These are phyloP conservation scores for Verticillium zaregamsianum DNA, from an alignment of 2,329 filamentous ascomycete genomes.

Conservation along the genomic window DNA sequence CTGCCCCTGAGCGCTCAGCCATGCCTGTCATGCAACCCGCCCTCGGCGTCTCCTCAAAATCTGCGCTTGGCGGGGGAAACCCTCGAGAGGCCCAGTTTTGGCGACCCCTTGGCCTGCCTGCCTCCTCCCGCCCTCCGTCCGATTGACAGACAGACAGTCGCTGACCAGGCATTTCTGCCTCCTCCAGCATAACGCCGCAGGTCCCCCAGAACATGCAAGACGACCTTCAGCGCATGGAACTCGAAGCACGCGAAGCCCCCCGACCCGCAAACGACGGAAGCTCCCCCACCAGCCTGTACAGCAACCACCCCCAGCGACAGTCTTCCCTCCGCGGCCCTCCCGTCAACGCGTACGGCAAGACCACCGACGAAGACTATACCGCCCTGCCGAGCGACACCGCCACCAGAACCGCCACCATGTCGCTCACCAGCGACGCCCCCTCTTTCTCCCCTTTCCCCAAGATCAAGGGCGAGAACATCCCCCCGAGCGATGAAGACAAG, in stretches of 20 bases:
- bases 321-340: slow-evolving; percentile 18
- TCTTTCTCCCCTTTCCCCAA: slow-evolving; percentile 91
- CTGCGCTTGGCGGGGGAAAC: background rate
- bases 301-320: slow-evolving; percentile 33
- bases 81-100: background rate
- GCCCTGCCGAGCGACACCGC: slow-evolving; percentile 23
- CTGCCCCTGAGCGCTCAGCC: slow-evolving; percentile 2
- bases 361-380: slow-evolving; percentile 15
- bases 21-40: slow-evolving; percentile 4
- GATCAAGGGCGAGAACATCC: slow-evolving; percentile 81
- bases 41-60: background rate
- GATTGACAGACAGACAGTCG: background rate
- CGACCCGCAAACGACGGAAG: slow-evolving; percentile 25
- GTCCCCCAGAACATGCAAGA: slow-evolving; percentile 96
- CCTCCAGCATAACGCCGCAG: slow-evolving; percentile 80
- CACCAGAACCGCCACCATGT: slow-evolving; percentile 29
- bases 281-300: slow-evolving; percentile 17
- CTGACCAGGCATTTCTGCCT: slow-evolving; percentile 6
- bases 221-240: slow-evolving; percentile 85
- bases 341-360: slow-evolving; percentile 17
- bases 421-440: slow-evolving; percentile 54
- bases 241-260: slow-evolving; percentile 60
- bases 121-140: background rate
- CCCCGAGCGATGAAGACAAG: slow-evolving; percentile 89
- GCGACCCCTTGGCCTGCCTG: background rate